Evolutionary conservation across 1,284 basidiomycete genomes (phyloP), one percentile per base, ranked within the genome.

Genomic region (Microbotryum scabiosae): DNA sequence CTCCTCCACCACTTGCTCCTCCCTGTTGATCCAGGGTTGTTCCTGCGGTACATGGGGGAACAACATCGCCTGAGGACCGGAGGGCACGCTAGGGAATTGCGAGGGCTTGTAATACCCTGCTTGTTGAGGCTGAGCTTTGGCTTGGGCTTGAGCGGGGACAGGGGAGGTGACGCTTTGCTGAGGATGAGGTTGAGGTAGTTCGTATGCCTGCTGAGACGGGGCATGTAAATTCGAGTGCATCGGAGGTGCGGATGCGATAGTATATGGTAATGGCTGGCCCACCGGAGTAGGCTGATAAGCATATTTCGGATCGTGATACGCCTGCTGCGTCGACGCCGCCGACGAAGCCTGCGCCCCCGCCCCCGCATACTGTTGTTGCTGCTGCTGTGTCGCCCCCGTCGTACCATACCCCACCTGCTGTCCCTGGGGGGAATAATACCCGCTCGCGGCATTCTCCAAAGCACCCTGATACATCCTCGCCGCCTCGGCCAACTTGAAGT

Each of bases 401-500:
- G 36, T 12, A 41, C 16, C 16, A 12, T 41, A 41, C 36, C 36
- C 36, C 36, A 30, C 30, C 30, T 30, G 30, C 10, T 41, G 36
- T 18, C 14, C 16, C 16, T 41, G 36, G 4, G 36, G 36, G 5
- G 36, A 2, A 41, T 16, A 4, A 41, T 41, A 41, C 36, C 16
- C 36, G 5, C 14, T 41, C 36, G 36, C 36, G 10, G 36, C 25
- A 3, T 36, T 18, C n/a, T 71, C 70, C 4, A 65, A 54, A 51
- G 70, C 47, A 1, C 65, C 64, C 4, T 68, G 65, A 55, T 70
- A 71, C 30, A 70, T n/a, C 50, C 67, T 58, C 21, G 67, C 65
- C 49, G 70, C 68, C 52, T 67, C 64, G 0, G 59, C 47, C 49
- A 71, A 28, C 49, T 71, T 71, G 43, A 56, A 55, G 54, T 71